phyloP scores from a whole-genome alignment of 805 yeast genomes.

The Cyberlindnera xishuangbannaensis region DNA sequence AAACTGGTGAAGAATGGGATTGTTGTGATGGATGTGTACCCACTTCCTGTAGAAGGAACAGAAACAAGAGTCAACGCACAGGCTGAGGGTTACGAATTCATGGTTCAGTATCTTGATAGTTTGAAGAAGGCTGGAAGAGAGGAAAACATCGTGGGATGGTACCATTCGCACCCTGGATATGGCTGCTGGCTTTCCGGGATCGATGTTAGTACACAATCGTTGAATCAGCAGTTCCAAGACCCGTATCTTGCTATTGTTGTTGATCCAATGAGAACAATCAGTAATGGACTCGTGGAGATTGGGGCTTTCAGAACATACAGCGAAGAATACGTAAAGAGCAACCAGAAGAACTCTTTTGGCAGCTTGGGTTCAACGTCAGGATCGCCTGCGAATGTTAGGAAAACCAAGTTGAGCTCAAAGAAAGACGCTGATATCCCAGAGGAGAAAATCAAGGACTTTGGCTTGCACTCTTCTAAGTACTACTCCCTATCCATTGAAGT shows the following conservation, averaged over 20 bases:
- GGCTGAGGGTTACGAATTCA: slow-evolving; percentile 89
- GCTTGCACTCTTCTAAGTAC: slow-evolving; percentile 64
- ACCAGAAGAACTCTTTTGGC: no score
- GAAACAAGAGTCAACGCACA: slow-evolving; percentile 95
- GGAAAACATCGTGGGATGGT: slow-evolving; percentile 94
- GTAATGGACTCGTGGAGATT: slow-evolving; percentile 65
- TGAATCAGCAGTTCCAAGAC: slow-evolving; percentile 85
- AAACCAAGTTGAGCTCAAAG: slow-evolving; percentile 2
- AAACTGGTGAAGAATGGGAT: slow-evolving; percentile 49
- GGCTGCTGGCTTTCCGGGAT: slow-evolving; percentile 96
- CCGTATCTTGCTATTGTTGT: slow-evolving; percentile 87
- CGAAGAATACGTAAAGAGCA: slow-evolving; percentile 24
- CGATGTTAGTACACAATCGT: slow-evolving; percentile 82
- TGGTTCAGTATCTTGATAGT: slow-evolving; percentile 74
- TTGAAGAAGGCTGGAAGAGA: slow-evolving; percentile 43
- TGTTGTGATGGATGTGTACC: slow-evolving; percentile 74
- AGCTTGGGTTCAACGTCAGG: background rate
- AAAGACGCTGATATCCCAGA: slow-evolving; percentile 33
- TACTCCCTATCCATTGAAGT: slow-evolving; percentile 60
- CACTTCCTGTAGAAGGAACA: slow-evolving; percentile 92
- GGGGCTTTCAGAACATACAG: slow-evolving; percentile 83
- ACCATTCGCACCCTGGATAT: slow-evolving; percentile 97
- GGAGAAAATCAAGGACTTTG: slow-evolving; percentile 56
- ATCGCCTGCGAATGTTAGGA: slow-evolving; percentile 8
- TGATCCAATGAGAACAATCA: slow-evolving; percentile 68